These are phyloP conservation scores for Quillaja saponaria DNA, from an alignment of 306 rosid genomes.

Conservation along the genomic window DNA sequence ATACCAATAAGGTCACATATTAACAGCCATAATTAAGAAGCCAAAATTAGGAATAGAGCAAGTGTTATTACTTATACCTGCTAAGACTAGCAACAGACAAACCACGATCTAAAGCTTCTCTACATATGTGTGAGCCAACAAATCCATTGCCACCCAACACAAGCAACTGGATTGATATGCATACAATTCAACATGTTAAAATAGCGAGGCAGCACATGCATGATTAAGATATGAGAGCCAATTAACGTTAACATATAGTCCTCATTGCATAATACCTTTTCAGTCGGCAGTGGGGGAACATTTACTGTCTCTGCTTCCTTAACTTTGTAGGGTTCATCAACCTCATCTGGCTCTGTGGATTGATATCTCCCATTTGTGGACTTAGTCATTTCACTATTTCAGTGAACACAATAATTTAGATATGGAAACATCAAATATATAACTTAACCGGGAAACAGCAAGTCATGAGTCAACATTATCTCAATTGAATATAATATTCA, in stretches of 20 bases:
- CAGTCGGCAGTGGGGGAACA: slow-evolving; percentile 78
- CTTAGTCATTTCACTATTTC: slow-evolving; percentile 45
- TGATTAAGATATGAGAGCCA: slow-evolving; percentile 1
- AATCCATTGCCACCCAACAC: slow-evolving; percentile 98
- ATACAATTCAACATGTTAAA: slow-evolving; percentile 28
- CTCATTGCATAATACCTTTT: slow-evolving; percentile 58
- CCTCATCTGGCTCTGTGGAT: slow-evolving; percentile 62
- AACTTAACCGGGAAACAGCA: slow-evolving; percentile 3
- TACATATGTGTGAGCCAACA: slow-evolving; percentile 89
- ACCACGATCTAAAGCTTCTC: slow-evolving; percentile 75
- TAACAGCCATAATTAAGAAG: not conserved
- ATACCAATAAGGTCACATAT: not conserved
- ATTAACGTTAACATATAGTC: not conserved
- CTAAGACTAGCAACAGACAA: slow-evolving; percentile 83
- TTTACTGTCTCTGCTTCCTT: slow-evolving; percentile 89
- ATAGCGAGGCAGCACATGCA: slow-evolving; percentile 4
- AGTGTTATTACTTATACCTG: slow-evolving; percentile 29
- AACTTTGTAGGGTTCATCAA: slow-evolving; percentile 75
- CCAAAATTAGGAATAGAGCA: not conserved
- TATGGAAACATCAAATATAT: slow-evolving; percentile 23
- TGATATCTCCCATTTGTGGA: slow-evolving; percentile 54
- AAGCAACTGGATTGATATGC: slow-evolving; percentile 63
- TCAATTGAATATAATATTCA: slow-evolving; percentile 18
- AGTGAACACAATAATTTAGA: slow-evolving; percentile 19
- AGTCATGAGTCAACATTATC: slow-evolving; percentile 18